These are phyloP conservation scores for Porphyrellus sp. DNA, from an alignment of 1,284 basidiomycete genomes.

Conservation along the genomic window DNA sequence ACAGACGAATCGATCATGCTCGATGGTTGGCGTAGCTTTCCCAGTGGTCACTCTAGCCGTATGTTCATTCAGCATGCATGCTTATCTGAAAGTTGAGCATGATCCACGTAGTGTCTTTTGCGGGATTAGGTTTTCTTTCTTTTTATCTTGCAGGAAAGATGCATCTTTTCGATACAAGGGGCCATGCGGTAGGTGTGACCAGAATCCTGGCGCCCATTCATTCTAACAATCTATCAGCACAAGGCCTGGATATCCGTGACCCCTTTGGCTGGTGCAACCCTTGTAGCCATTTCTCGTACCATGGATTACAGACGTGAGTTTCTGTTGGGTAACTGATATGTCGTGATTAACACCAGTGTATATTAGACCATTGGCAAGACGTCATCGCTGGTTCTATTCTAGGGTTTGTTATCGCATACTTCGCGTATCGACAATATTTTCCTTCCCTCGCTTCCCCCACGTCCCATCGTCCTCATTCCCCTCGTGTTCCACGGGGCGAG, in stretches of 20 bases:
- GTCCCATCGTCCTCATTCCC: slow-evolving; percentile 75
- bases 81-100: slow-evolving; percentile 3
- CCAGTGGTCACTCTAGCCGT: slow-evolving; percentile 88
- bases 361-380: slow-evolving; percentile 83
- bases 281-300: slow-evolving; percentile 89
- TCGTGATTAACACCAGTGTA: slow-evolving; percentile 1
- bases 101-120: slow-evolving; percentile 71
- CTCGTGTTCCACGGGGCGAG: slow-evolving; percentile 53
- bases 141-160: slow-evolving; percentile 91
- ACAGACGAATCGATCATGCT: slow-evolving; percentile 54
- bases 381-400: slow-evolving; percentile 78
- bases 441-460: slow-evolving; percentile 55
- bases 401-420: slow-evolving; percentile 72
- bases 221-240: slow-evolving; percentile 35
- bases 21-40: slow-evolving; percentile 93
- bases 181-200: slow-evolving; percentile 60
- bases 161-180: slow-evolving; percentile 83
- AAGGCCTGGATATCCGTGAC: slow-evolving; percentile 83
- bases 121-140: slow-evolving; percentile 86
- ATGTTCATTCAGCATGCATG: slow-evolving; percentile 28
- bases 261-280: slow-evolving; percentile 75
- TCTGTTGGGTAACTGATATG: background rate
- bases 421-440: slow-evolving; percentile 82
- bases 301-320: slow-evolving; percentile 83
- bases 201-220: background rate